These are phyloP conservation scores for Candida vartiovaarae DNA, from an alignment of 805 yeast species.

Conservation along the genomic window DNA sequence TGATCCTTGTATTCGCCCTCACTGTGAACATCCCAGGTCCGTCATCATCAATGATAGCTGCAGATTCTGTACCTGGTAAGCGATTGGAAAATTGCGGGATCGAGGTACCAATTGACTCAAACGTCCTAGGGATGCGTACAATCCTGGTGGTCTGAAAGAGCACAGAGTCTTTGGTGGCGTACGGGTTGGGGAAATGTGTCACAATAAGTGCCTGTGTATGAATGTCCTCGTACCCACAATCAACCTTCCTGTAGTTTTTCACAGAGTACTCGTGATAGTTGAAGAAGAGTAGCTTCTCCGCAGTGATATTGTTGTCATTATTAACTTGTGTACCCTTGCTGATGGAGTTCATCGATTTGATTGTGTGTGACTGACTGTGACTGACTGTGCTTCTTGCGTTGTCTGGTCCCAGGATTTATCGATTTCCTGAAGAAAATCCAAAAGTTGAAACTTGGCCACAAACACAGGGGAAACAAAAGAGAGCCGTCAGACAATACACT, in stretches of 20 bases:
- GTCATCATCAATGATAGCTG: conserved; percentile 36
- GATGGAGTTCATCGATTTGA: conserved; percentile 9
- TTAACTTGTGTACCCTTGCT: conserved; percentile 22
- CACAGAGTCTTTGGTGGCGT: conserved; percentile 28
- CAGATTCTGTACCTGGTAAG: conserved; percentile 59
- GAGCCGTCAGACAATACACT: not conserved
- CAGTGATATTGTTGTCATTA: not conserved
- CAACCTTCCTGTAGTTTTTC: conserved; percentile 25
- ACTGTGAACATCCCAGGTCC: conserved; percentile 15
- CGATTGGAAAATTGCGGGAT: conserved; percentile 50
- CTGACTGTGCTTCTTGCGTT: not conserved
- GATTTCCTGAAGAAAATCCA: not conserved
- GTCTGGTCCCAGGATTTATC: not conserved
- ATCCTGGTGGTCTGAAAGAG: conserved; percentile 39
- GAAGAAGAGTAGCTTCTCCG: conserved; percentile 36
- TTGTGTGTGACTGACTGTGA: no score
- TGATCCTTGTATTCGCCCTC: conserved; percentile 34
- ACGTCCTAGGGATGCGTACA: conserved; percentile 57
- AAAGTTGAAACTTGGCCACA: not conserved
- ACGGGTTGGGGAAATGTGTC: conserved; percentile 63
- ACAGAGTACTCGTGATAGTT: conserved; percentile 60
- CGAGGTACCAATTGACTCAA: conserved; percentile 25
- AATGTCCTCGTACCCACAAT: conserved; percentile 18
- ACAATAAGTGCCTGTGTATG: conserved; percentile 36
- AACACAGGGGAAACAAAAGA: not conserved